A percentile compares a stretch with the other conserved stretches of the same genome.
phyloP scores from a whole-genome alignment of 2,329 filamentous ascomycete species.

The Arthrobotrys iridis region DNA sequence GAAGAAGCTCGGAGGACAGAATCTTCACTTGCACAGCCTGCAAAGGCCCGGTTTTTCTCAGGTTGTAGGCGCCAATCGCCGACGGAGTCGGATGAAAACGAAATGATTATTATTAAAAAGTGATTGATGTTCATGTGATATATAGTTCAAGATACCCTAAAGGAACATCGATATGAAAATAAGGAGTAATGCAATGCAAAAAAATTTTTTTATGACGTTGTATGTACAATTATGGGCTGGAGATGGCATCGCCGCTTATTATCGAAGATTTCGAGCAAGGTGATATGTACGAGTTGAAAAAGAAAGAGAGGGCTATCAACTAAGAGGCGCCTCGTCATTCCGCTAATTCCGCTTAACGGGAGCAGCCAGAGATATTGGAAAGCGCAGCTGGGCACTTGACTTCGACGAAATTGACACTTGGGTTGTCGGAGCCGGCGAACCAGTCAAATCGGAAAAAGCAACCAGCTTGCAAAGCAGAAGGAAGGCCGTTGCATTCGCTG shows the following conservation, averaged over 20 bases:
- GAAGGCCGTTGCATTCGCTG: slow-evolving; percentile 67
- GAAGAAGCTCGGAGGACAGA: slow-evolving; percentile 37
- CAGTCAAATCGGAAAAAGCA: slow-evolving; percentile 74
- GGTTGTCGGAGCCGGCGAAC: slow-evolving; percentile 71
- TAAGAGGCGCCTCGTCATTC: neutral
- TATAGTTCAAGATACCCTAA: slow-evolving; percentile 32
- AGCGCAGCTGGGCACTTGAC: slow-evolving; percentile 68
- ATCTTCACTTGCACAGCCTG: slow-evolving; percentile 5
- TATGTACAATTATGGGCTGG: slow-evolving; percentile 4
- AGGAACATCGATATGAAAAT: neutral
- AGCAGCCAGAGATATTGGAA: slow-evolving; percentile 39
- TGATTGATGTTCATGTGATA: slow-evolving; percentile 8
- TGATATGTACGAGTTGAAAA: neutral
- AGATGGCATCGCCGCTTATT: neutral
- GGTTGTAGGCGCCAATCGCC: slow-evolving; percentile 27
- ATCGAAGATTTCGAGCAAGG: too few species aligned
- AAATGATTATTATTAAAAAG: slow-evolving; percentile 41
- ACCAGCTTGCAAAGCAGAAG: slow-evolving; percentile 67
- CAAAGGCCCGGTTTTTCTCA: slow-evolving; percentile 30
- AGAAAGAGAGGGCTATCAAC: too few species aligned
- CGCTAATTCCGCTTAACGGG: slow-evolving; percentile 17
- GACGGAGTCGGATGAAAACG: slow-evolving; percentile 17
- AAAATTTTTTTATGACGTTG: slow-evolving; percentile 6
- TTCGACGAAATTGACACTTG: slow-evolving; percentile 67
- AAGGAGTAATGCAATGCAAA: neutral